Evolutionary conservation across 768 basidiomycete genomes (phyloP), one percentile per base, ranked within the genome.

Genomic region (Dentipellis sp.): DNA sequence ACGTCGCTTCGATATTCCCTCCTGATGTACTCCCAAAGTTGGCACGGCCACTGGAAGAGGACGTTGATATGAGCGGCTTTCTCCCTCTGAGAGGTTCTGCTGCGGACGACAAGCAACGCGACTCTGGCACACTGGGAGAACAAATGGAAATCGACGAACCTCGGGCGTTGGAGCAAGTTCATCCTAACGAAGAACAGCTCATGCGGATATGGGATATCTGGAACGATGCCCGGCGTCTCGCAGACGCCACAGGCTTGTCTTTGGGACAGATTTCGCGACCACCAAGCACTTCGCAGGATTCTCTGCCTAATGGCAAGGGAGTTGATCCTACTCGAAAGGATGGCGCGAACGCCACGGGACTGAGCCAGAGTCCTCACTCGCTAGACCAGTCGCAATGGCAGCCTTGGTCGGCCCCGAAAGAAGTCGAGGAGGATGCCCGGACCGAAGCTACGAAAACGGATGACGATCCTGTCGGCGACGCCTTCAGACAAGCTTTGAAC

Each of bases 141-240:
- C 60, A 56, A 8, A 14, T 11, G 3, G 53, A 17, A 37, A 38
- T 4, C 19, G 52, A 55, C 21, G 59, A 55, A 29, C 29, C 50
- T 29, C 62, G 54, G 40, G 49, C 56, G 22, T 34, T 52, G 22
- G 68, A 67, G 37, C 80, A 67, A 34, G 80, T 81, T 1, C 86
- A 98, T 72, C 97, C 97, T 8, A 98, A 99, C 63, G 94, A 90
- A 57, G 93, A 95, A 73, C 90, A 94, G 63, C 71, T 99, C 45
- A 94, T 97, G 91, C 78, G 97, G 61, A 88, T 99, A 56, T 77
- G 81, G 48, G 95, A 97, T 70, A 72, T 97, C 42, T 73, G 94
- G 49, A 71, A 77, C 12, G 92, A 97, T 64, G 87, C 86, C 1
- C 76, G 72, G 59, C 68, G 72, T 5, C 67, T 95, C 21, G 78